phyloP scores from a whole-genome alignment of 2,329 filamentous ascomycete species.

The Cercospora zeina region DNA sequence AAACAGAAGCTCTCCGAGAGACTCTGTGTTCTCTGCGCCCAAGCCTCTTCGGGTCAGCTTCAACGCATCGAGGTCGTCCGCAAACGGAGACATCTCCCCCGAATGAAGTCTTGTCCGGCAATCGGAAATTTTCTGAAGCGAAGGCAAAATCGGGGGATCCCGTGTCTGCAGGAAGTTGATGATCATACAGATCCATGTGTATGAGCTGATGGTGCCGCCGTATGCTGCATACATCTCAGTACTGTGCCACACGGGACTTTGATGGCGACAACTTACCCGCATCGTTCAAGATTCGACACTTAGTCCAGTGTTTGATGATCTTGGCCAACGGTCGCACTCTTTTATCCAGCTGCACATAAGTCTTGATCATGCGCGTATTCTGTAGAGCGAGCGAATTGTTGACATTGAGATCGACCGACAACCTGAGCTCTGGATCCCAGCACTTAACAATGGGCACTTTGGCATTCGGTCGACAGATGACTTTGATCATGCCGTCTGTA shows the following conservation, averaged over 20 bases:
- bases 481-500: constrained; percentile 92
- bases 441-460: constrained; percentile 99
- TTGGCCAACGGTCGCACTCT: constrained; percentile 90
- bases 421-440: constrained; percentile 87
- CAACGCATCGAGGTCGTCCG: constrained; percentile 70
- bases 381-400: constrained; percentile 94
- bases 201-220: constrained; percentile 92
- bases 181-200: constrained; percentile 99
- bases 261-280: constrained; percentile 65
- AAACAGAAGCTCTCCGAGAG: constrained; percentile 82
- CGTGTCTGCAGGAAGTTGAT: constrained; percentile 92
- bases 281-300: constrained; percentile 88
- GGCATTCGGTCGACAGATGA: constrained; percentile 89
- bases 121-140: constrained; percentile 73
- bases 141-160: constrained; percentile 78
- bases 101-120: constrained; percentile 62
- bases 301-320: constrained; percentile 97
- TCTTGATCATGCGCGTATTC: constrained; percentile 97
- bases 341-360: constrained; percentile 90
- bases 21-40: constrained; percentile 77
- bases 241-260: neutral
- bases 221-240: constrained; percentile 60
- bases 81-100: constrained; percentile 73
- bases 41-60: constrained; percentile 62
- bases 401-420: constrained; percentile 97